Evolutionary conservation across 1,284 basidiomycete genomes (phyloP).

Genomic region (Marasmius tenuissimus): DNA sequence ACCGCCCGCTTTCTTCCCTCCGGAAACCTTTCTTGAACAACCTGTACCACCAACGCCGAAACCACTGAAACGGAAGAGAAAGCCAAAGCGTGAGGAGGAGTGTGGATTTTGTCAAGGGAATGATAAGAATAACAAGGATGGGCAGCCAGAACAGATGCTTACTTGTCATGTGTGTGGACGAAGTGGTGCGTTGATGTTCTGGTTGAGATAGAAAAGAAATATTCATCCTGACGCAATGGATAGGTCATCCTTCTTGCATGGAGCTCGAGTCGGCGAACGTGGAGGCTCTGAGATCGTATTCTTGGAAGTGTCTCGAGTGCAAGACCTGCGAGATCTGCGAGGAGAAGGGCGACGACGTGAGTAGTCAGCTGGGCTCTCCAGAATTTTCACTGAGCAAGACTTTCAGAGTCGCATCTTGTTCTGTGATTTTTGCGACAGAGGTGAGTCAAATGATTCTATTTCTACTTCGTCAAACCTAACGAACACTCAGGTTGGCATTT

Average conservation of each 20-base stretch:
- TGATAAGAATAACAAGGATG: conserved; percentile 55
- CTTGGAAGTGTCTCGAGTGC: conserved; percentile 92
- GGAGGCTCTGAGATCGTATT: conserved; percentile 64
- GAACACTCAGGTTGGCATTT: conserved; percentile 79
- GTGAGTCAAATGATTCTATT: conserved; percentile 33
- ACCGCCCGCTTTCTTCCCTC: conserved; percentile 47
- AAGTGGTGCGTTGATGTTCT: conserved; percentile 30
- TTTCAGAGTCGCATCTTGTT: conserved; percentile 80
- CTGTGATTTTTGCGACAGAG: conserved; percentile 94
- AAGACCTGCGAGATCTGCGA: conserved; percentile 91
- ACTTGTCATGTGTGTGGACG: conserved; percentile 72
- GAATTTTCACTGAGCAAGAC: conserved; percentile 3
- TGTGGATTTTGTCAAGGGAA: conserved; percentile 71
- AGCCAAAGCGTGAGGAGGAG: conserved; percentile 49
- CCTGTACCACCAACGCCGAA: conserved; percentile 34
- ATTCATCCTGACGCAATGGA: conserved; percentile 1
- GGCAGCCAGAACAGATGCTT: conserved; percentile 61
- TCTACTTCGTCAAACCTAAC: conserved; percentile 8
- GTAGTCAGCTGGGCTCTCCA: conserved; percentile 30
- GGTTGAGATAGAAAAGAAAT: conserved; percentile 4
- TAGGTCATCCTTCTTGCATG: conserved; percentile 83
- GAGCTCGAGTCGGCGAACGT: conserved; percentile 47
- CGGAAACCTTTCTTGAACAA: conserved; percentile 28
- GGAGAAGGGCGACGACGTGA: conserved; percentile 87
- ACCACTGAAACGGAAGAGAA: conserved; percentile 53